phyloP scores from a whole-genome alignment of 345 rosid species.

The Rhodamnia argentea region DNA sequence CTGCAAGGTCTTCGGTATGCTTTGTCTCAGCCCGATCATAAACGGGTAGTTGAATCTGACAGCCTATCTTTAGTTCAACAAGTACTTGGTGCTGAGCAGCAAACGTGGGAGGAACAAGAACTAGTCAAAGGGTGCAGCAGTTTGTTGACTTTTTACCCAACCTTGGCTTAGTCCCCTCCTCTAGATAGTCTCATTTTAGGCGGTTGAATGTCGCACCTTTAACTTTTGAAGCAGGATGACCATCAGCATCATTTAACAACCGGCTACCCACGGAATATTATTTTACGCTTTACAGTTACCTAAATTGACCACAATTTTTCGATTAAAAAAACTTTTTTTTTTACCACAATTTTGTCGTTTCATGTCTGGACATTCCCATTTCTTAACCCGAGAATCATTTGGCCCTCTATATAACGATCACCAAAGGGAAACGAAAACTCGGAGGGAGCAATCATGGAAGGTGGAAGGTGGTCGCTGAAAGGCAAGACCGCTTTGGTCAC shows the following conservation, averaged over 20 bases:
- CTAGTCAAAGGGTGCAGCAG: not conserved
- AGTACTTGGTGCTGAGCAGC: accelerated
- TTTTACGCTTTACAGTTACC: too few species aligned
- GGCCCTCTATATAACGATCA: not conserved
- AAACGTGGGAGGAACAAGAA: not conserved
- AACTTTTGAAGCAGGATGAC: too few species aligned
- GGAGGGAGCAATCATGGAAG: not conserved
- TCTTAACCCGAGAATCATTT: not conserved
- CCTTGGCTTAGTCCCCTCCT: not conserved
- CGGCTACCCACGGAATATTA: too few species aligned
- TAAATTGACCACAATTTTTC: too few species aligned
- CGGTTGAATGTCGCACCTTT: too few species aligned
- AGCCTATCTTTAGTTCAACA: accelerated
- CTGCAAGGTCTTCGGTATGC: too few species aligned
- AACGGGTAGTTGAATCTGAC: not conserved
- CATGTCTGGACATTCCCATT: not conserved
- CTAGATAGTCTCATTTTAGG: too few species aligned
- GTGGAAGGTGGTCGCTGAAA: constrained; percentile 58
- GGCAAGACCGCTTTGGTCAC: constrained; percentile 58
- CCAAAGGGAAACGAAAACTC: not conserved
- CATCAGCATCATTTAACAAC: too few species aligned
- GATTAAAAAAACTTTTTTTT: too few species aligned
- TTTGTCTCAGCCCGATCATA: not conserved
- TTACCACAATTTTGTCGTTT: too few species aligned
- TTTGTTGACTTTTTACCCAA: not conserved